Percentiles rank a stretch among this genome's conserved stretches.
These are phyloP conservation scores for Leccinum discolor DNA, from an alignment of 1,284 basidiomycete genomes.

Conservation along the genomic window DNA sequence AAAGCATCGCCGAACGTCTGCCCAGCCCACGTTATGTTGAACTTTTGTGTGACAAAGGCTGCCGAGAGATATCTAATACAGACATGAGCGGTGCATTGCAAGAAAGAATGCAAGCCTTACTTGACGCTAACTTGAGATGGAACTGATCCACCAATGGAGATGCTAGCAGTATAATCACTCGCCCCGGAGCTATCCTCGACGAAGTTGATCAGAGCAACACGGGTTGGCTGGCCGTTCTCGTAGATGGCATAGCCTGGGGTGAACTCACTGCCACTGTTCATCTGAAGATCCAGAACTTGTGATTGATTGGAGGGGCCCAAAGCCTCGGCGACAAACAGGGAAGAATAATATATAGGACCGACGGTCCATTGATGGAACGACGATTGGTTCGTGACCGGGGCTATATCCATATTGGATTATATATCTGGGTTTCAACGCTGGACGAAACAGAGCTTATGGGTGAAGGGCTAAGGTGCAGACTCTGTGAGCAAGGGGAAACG, in stretches of 20 bases:
- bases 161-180: constrained; percentile 43
- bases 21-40: constrained; percentile 74
- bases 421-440: background rate
- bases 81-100: constrained; percentile 3
- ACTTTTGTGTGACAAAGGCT: constrained; percentile 58
- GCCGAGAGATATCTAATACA: constrained; percentile 50
- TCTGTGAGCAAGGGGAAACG: background rate
- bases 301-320: constrained; percentile 60
- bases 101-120: constrained; percentile 33
- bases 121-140: constrained; percentile 55
- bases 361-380: background rate
- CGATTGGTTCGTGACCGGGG: background rate
- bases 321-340: constrained; percentile 67
- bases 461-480: constrained; percentile 13
- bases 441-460: constrained; percentile 25
- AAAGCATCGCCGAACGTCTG: constrained; percentile 70
- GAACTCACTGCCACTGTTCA: constrained; percentile 48
- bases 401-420: background rate
- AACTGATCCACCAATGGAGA: constrained; percentile 44
- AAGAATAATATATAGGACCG: constrained; percentile 45
- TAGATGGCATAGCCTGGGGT: constrained; percentile 78
- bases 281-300: constrained; percentile 61
- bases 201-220: constrained; percentile 72
- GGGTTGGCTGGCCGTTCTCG: constrained; percentile 55
- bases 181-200: constrained; percentile 53